phyloP scores from a whole-genome alignment of 1,284 basidiomycete genomes.

The Melampsora americana region DNA sequence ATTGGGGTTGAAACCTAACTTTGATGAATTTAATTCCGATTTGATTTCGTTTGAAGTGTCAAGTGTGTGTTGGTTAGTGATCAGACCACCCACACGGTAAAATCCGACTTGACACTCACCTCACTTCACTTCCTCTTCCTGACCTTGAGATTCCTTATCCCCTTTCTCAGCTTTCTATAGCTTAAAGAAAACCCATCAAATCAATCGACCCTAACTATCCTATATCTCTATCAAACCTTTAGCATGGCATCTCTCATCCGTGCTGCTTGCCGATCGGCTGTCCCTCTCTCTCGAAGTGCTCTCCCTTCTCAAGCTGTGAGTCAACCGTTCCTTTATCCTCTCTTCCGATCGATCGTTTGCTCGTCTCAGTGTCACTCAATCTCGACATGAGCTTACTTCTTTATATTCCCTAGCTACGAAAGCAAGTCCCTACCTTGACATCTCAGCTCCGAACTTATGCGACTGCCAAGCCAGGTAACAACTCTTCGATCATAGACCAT shows the following conservation, averaged over 20 bases:
- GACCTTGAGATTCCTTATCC: no score
- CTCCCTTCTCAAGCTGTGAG: slow-evolving; percentile 26
- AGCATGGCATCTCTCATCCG: slow-evolving; percentile 40
- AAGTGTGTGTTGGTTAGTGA: no score
- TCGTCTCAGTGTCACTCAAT: neutral
- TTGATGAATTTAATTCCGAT: no score
- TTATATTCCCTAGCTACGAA: slow-evolving; percentile 13
- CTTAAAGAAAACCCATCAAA: no score
- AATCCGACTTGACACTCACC: no score
- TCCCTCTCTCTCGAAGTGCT: slow-evolving; percentile 37
- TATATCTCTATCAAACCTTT: neutral
- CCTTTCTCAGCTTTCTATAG: no score
- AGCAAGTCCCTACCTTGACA: slow-evolving; percentile 28
- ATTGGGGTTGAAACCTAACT: no score
- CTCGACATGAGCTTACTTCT: neutral
- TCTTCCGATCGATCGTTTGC: neutral
- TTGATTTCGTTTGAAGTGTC: no score
- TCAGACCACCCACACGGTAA: no score
- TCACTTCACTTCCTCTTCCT: no score
- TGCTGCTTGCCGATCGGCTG: slow-evolving; percentile 28
- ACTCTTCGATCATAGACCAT: neutral
- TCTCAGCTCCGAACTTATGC: slow-evolving; percentile 34
- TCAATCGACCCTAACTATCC: neutral
- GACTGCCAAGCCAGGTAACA: slow-evolving; percentile 39
- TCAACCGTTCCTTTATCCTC: neutral